Evolutionary conservation across 2,329 filamentous ascomycete species (phyloP), one percentile per base, ranked within the genome.

Genomic region (Talaromyces verruculosus): DNA sequence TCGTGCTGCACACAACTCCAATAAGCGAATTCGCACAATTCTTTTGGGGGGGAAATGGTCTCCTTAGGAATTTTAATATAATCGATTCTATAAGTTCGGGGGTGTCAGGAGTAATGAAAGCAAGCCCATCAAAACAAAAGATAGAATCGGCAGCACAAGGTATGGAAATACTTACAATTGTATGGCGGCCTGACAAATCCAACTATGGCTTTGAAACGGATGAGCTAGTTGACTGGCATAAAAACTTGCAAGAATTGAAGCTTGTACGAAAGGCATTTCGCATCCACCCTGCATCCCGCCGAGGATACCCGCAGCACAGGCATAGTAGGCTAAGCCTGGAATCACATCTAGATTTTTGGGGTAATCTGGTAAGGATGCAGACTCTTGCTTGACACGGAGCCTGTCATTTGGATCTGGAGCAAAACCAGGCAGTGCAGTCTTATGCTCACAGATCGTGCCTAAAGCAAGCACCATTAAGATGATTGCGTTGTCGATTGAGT

Each of bases 1-100:
- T 98, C 94, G 11, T 98, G 84, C 74, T 98, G 94, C 68, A 97
- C 81, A 75, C 92, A 96, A 7, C 93, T 95, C 94, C 94, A 98
- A 73, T 93, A 97, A 0, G 92, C 90, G 71, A 96, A 85, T 17
- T 90, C 82, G 41, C 90, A 83, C 65, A 89, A 83, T 73, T 93
- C 91, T 71, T 89, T 75, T 2, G 69, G 49, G 5, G 70, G 67
- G 6, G 5, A 55, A 10, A 1, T 19, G 6, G 2, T n/a, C 6
- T 17, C 7, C 2, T 13, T 2, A 5, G 15, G 15, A 65, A 79
- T 70, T 47, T 70, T 64, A 30, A 72, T 69, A 65, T 78, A 79
- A 13, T 78, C 79, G 66, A 74, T 75, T 25, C 71, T 77, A 65
- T 28, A 57, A 33, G 6, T 8, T 63, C 57, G 25, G 37, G 70